Base-by-base conservation (phyloP, 495 filamentous ascomycete genomes). In the Trichoderma parareesei region DNA sequence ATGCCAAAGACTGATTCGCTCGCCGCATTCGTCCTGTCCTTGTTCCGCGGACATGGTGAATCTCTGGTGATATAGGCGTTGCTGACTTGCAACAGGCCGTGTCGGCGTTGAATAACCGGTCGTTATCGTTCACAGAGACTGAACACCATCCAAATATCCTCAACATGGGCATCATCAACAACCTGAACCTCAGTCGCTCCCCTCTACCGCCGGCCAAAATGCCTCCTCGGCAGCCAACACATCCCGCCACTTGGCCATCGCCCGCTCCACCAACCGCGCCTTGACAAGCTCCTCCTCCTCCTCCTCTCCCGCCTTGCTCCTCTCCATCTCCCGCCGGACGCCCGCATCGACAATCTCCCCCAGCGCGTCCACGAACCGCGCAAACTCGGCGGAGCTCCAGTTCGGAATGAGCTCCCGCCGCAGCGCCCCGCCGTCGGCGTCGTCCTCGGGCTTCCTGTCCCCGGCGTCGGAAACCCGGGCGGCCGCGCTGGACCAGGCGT, bases 381-480 rank as follows among this genome's bases (percentile, higher is more conserved):
- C 77, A 71, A 89, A 89, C 70, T 85, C 80, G 11, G 53, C 64
- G 65, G 80, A 84, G 64, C 82, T 84, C 86, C 86, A 88, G 70
- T 88, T 89, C 1, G 83, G 83, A 67, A 88, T 88, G 67, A 88
- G 87, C 73, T 81, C 78, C 64, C 77, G 76, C 62, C 85, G 76
- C 71, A 88, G 69, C 44, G 86, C 85, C 0, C 86, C 87, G 1
- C 85, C 85, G 69, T 89, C 86, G 6, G 74, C 77, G 72, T 87
- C 83, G 46, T 69, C 64, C 11, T 64, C 62, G 16, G 27, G 27
- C 27, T 27, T 27, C 27, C 46, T 35, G 42, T 61, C 55, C 14
- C 64, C 64, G 37, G 64, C 67, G 13, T 65, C 65, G 13, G 67
- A 63, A 70, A 78, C 65, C 66, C 76, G 70, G 7, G 66, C 69